These are phyloP conservation scores for Talinum fruticosum DNA, from an alignment of 148 eudicot genomes.

Conservation along the genomic window DNA sequence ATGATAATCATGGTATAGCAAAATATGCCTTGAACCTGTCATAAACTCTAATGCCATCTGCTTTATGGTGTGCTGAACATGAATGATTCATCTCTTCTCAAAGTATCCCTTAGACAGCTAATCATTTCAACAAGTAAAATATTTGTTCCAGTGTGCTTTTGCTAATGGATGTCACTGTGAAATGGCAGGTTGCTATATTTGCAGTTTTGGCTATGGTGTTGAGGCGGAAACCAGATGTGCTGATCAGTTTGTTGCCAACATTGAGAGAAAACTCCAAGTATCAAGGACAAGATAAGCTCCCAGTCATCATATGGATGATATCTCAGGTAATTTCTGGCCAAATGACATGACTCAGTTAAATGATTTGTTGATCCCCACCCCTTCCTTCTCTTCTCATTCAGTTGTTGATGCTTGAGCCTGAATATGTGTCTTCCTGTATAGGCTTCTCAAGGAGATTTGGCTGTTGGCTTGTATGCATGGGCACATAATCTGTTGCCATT, in stretches of 20 bases:
- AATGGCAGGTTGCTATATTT: slow-evolving; percentile 74
- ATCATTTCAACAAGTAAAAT: no score
- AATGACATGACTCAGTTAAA: neutral
- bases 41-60: neutral
- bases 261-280: slow-evolving; percentile 59
- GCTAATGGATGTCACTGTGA: slow-evolving; percentile 9
- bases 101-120: neutral
- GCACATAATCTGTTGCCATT: slow-evolving; percentile 66
- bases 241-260: slow-evolving; percentile 48
- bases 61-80: neutral
- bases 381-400: neutral
- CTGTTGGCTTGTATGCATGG: slow-evolving; percentile 69
- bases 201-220: slow-evolving; percentile 74
- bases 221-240: slow-evolving; percentile 73
- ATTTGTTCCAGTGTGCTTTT: neutral
- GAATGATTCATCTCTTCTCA: neutral
- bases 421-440: slow-evolving; percentile 22
- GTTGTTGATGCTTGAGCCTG: neutral
- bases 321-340: slow-evolving; percentile 50
- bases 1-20: neutral
- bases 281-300: slow-evolving; percentile 83
- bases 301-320: slow-evolving; percentile 62
- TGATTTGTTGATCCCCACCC: neutral
- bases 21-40: no score
- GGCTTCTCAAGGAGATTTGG: slow-evolving; percentile 74